Conservation (phyloP, 2,329 filamentous ascomycete genomes). For the Cephalotrichum gorgonifer region DNA sequence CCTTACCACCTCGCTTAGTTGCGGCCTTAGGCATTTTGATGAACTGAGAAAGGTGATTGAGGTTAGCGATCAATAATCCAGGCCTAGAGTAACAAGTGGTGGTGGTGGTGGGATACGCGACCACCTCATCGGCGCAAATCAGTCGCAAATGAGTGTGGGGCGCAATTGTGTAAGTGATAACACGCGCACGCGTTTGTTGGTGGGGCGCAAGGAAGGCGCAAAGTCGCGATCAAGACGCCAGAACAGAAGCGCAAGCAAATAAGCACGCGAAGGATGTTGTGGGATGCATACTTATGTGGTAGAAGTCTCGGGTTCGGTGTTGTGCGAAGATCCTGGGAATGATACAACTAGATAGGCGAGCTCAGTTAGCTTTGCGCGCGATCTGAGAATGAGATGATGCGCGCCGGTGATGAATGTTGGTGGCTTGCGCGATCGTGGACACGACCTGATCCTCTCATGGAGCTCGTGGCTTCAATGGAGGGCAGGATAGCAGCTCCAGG, state of each 20-base stretch:
- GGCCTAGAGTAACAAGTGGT: neutral
- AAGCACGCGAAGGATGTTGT: neutral
- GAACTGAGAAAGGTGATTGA: neutral
- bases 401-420: neutral
- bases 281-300: neutral
- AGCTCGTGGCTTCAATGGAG: neutral
- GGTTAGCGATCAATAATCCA: neutral
- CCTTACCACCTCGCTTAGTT: slow-evolving; percentile 42
- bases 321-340: neutral
- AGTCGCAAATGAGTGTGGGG: neutral
- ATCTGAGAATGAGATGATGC: neutral
- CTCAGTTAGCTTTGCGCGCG: slow-evolving; percentile 3
- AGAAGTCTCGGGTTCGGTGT: neutral
- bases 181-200: neutral
- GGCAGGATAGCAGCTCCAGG: neutral
- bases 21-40: slow-evolving; percentile 49
- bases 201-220: neutral
- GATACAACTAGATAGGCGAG: neutral
- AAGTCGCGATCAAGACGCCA: neutral
- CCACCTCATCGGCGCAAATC: neutral
- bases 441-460: neutral
- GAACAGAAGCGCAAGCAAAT: neutral
- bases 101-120: neutral
- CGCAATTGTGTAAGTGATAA: neutral
- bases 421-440: neutral